These are phyloP conservation scores for Eremothecium sinecaudum DNA, from an alignment of 1,139 yeast genomes.

Conservation along the genomic window DNA sequence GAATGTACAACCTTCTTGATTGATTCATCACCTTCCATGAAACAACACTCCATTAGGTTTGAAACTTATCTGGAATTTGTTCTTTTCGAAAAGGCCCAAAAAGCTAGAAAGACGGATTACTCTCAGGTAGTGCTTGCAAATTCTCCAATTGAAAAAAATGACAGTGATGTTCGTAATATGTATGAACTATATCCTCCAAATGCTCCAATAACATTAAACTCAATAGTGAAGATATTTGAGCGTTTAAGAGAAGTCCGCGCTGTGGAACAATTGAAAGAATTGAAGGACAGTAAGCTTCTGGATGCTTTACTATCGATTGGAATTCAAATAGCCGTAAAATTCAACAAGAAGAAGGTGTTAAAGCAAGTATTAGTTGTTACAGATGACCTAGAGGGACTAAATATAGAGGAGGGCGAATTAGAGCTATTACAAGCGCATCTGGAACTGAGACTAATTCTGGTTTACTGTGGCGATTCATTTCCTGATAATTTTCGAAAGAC, in stretches of 20 bases:
- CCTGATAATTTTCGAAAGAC: constrained; percentile 9
- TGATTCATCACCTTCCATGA: constrained; percentile 20
- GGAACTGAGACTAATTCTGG: constrained; percentile 17
- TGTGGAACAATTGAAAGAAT: constrained; percentile 2
- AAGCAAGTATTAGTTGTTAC: constrained; percentile 41
- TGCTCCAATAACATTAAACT: constrained; percentile 19
- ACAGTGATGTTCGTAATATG: constrained; percentile 23
- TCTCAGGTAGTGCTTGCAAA: constrained; percentile 25
- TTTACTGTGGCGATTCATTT: constrained; percentile 16
- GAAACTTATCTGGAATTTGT: constrained; percentile 23
- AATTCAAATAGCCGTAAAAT: constrained; percentile 27
- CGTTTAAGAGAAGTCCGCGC: constrained; percentile 5
- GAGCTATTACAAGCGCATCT: constrained; percentile 19
- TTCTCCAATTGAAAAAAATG: constrained; percentile 19
- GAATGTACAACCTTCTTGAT: constrained; percentile 16
- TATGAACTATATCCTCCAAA: constrained; percentile 18
- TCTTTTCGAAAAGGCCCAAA: constrained; percentile 21
- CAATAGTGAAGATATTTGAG: constrained; percentile 8
- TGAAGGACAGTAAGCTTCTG: constrained; percentile 10
- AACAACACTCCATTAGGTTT: constrained; percentile 11
- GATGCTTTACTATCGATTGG: constrained; percentile 31
- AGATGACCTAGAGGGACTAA: constrained; percentile 35
- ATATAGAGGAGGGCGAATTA: constrained; percentile 27
- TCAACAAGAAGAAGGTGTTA: constrained; percentile 30
- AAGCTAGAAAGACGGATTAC: constrained; percentile 27